Conservation (phyloP, 306 rosid genomes). For the Cyamopsis tetragonoloba region DNA sequence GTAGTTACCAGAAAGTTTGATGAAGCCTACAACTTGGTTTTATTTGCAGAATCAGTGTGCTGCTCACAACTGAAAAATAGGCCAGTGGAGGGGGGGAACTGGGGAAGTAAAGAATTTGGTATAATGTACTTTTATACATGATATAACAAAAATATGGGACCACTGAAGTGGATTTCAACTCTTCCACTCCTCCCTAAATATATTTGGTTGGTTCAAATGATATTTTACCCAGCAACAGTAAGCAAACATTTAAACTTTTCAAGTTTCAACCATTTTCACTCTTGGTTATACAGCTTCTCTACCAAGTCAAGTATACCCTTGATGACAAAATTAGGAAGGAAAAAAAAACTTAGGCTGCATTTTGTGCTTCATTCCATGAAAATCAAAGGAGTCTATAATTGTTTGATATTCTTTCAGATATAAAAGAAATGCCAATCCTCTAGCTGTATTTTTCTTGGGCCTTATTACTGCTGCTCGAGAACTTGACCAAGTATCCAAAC, state of each 20-base stretch:
- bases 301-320: background rate
- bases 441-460: background rate
- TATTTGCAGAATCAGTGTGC: background rate
- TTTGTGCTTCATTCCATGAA: constrained; percentile 9
- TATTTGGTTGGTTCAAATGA: background rate
- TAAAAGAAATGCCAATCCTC: background rate
- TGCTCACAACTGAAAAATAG: background rate
- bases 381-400: background rate
- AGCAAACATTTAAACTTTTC: background rate
- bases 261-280: background rate
- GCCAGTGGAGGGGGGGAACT: background rate
- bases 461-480: background rate
- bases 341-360: background rate
- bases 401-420: background rate
- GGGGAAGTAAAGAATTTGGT: background rate
- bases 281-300: background rate
- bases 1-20: background rate
- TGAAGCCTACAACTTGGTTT: background rate
- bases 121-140: background rate
- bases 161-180: background rate
- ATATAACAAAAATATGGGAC: background rate
- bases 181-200: background rate
- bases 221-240: background rate
- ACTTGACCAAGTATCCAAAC: constrained; percentile 1
- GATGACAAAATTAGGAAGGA: background rate